Base-by-base conservation (phyloP, 768 basidiomycete genomes). In the Mycena filopes region DNA sequence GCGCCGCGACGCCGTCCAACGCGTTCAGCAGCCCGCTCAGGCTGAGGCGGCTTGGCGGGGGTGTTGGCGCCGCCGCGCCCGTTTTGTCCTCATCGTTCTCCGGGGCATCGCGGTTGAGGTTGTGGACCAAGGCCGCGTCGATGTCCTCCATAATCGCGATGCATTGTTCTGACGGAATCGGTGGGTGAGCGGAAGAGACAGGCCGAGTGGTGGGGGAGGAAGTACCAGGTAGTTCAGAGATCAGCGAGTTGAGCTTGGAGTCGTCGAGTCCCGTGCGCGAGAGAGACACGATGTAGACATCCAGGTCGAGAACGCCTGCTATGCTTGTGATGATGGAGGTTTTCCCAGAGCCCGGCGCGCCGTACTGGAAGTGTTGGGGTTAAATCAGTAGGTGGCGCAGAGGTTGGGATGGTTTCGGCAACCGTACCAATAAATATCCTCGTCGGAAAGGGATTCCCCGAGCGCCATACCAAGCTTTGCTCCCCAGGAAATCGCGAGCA, bases 121-220 rank as follows among this genome's bases (percentile, higher is more conserved):
- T 73, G 53, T 78, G 75, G 26, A 77, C 78, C 76, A 94, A 91
- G 3, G 91, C 92, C 2, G 89, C 91, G 67, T 95, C 93, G 60
- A 94, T 89, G 73, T 94, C 93, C 73, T 94, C 92, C 86, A 94
- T 92, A 42, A 94, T 80, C 4, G 89, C 86, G 58, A 94, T 89
- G 70, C 89, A 92, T 67, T 82, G 81, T 57, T 87, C 81, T 81
- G 59, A 21, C 18, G 45, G 21, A 23, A 18, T 16, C 36, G 23
- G 65, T 57, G 41, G 46, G 16, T 60, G 46, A 6, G 12, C 54
- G 33, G 10, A 4, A 49, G 18, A 43, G 29, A 25, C 29, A 21
- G 73, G 60, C 62, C 3, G 8, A 3, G 16, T 2, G n/a, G n/a
- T n/a, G n/a, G n/a, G n/a, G n/a, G n/a, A n/a, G n/a, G n/a, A n/a